These are phyloP conservation scores for Mucor ambiguus DNA, from an alignment of 371 early-diverging fungal genomes.

Conservation along the genomic window DNA sequence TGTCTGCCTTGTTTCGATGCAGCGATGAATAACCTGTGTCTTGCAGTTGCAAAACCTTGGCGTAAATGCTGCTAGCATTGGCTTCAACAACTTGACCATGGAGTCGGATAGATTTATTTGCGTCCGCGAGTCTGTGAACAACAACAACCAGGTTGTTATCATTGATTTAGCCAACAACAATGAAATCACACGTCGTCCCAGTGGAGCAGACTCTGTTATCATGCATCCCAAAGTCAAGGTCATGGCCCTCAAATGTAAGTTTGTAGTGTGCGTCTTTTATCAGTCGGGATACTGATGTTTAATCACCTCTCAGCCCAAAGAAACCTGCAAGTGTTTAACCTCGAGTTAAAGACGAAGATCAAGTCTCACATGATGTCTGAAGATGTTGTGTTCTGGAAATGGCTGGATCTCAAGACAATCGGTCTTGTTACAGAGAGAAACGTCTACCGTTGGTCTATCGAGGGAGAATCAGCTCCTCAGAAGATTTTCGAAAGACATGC, in stretches of 20 bases:
- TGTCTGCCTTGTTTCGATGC: neutral
- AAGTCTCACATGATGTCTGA: conserved; percentile 92
- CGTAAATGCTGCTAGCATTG: conserved; percentile 89
- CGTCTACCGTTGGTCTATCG: conserved; percentile 97
- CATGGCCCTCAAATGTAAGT: conserved; percentile 91
- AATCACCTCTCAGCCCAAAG: conserved; percentile 74
- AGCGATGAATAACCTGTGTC: neutral
- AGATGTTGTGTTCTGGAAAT: conserved; percentile 97
- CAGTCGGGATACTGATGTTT: neutral
- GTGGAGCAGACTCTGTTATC: conserved; percentile 97
- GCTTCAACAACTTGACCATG: conserved; percentile 96
- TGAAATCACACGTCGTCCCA: conserved; percentile 87
- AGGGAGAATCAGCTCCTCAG: conserved; percentile 82
- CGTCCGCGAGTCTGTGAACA: conserved; percentile 90
- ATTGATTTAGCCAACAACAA: conserved; percentile 87
- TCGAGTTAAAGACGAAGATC: conserved; percentile 93
- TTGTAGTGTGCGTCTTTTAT: neutral
- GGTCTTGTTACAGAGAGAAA: conserved; percentile 89
- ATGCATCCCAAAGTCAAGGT: conserved; percentile 95
- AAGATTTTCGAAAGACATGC: conserved; percentile 95
- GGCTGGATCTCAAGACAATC: conserved; percentile 86
- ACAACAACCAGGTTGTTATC: conserved; percentile 89
- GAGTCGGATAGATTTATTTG: conserved; percentile 98
- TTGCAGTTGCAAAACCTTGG: conserved; percentile 87
- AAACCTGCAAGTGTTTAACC: conserved; percentile 96